phyloP scores from a whole-genome alignment of 768 basidiomycete species.

The Kwoniella dendrophila region DNA sequence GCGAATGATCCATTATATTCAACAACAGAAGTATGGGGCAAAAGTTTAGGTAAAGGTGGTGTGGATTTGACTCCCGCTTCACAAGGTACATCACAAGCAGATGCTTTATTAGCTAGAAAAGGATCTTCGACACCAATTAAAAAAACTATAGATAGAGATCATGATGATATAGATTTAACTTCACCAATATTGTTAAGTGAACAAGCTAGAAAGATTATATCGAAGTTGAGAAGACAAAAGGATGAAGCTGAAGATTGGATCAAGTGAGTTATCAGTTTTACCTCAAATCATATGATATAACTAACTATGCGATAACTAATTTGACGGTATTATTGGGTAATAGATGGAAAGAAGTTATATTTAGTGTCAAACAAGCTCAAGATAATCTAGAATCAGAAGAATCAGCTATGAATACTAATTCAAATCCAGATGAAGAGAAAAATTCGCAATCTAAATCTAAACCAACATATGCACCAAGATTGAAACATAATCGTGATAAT shows the following conservation, averaged over 20 bases:
- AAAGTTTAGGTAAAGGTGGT: constrained; percentile 73
- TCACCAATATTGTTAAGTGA: constrained; percentile 54
- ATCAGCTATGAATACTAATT: constrained; percentile 12
- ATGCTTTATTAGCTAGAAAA: constrained; percentile 39
- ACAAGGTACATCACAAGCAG: constrained; percentile 65
- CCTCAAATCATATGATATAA: not conserved
- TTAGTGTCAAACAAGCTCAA: constrained; percentile 47
- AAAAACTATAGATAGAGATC: constrained; percentile 31
- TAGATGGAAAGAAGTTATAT: constrained; percentile 57
- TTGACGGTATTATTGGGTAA: no score
- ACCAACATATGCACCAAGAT: not conserved
- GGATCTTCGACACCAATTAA: constrained; percentile 17
- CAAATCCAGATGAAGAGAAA: no score
- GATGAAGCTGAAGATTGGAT: constrained; percentile 57
- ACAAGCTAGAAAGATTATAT: constrained; percentile 55
- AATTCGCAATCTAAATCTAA: not conserved
- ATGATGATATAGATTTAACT: constrained; percentile 47
- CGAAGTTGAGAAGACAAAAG: constrained; percentile 51
- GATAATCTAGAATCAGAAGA: constrained; percentile 27
- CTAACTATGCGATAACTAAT: not conserved
- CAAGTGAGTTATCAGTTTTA: constrained; percentile 37
- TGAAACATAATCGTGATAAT: constrained; percentile 12
- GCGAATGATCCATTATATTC: constrained; percentile 95
- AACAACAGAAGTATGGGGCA: constrained; percentile 65
- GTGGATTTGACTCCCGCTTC: constrained; percentile 73